Percentiles rank a stretch among this genome's conserved stretches.
These are phyloP conservation scores for Botryosphaeria agaves DNA, from an alignment of 2,329 filamentous ascomycete genomes.

Conservation along the genomic window DNA sequence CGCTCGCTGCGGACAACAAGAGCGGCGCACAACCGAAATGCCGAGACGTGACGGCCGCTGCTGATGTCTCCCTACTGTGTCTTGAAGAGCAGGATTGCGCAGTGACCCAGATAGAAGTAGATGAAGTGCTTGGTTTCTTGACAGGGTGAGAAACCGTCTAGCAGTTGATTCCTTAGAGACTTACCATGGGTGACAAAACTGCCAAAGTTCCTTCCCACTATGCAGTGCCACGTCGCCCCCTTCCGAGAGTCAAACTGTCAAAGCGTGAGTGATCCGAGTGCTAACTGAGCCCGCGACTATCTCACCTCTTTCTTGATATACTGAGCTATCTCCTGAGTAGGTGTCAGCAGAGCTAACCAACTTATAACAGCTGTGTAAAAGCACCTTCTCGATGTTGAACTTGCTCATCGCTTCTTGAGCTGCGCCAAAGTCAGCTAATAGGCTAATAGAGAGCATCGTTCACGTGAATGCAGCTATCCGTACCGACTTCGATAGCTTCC, in stretches of 20 bases:
- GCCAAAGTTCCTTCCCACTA: slow-evolving; percentile 95
- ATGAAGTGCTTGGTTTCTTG: slow-evolving; percentile 99
- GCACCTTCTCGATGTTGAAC: slow-evolving; percentile 54
- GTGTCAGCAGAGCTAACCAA: slow-evolving; percentile 4
- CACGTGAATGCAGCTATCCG: slow-evolving; percentile 15
- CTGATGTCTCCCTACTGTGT: slow-evolving; percentile 49
- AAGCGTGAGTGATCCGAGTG: slow-evolving; percentile 8
- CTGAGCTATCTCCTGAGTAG: slow-evolving; percentile 69
- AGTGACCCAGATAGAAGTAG: slow-evolving; percentile 98
- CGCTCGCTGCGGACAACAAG: too few species aligned
- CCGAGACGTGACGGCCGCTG: neutral
- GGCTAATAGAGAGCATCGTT: neutral
- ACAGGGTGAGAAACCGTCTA: too few species aligned
- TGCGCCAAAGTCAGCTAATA: slow-evolving; percentile 16
- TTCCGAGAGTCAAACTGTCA: slow-evolving; percentile 89
- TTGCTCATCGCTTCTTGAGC: slow-evolving; percentile 57
- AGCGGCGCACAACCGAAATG: too few species aligned
- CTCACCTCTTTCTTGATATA: slow-evolving; percentile 81
- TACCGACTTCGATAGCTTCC: slow-evolving; percentile 91
- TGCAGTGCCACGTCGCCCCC: slow-evolving; percentile 98
- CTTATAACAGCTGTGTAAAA: too few species aligned
- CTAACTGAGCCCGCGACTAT: slow-evolving; percentile 2
- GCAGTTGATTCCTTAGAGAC: too few species aligned
- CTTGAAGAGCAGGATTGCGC: slow-evolving; percentile 96
- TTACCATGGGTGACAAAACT: slow-evolving; percentile 96